phyloP scores from a whole-genome alignment of 139 green algal species.

The Closterium sp. region DNA sequence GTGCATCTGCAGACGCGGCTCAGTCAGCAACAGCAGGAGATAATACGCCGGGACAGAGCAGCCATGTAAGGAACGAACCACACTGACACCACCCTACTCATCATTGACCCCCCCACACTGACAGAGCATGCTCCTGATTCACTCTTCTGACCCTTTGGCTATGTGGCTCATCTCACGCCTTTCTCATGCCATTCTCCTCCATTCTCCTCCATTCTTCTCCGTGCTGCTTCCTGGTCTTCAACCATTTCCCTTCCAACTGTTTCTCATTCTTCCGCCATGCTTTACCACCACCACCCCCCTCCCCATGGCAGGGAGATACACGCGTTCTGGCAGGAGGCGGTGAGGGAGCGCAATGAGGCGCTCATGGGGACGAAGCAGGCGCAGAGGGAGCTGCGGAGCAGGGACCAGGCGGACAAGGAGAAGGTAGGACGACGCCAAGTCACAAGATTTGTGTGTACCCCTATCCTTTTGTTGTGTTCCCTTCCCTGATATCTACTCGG shows the following conservation, averaged over 20 bases:
- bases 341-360: neutral
- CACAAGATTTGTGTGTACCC: too few species aligned
- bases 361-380: neutral
- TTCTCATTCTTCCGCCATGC: neutral
- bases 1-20: too few species aligned
- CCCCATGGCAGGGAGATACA: neutral
- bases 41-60: constrained; percentile 3
- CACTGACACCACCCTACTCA: constrained; percentile 9
- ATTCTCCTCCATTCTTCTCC: too few species aligned
- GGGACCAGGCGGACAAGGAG: neutral
- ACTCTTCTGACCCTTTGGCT: neutral
- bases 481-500: neutral
- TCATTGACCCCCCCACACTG: too few species aligned
- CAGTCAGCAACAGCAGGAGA: neutral
- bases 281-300: too few species aligned
- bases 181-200: constrained; percentile 55
- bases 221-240: too few species aligned
- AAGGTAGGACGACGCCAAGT: neutral
- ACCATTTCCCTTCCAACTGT: neutral
- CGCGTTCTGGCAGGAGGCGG: neutral
- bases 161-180: constrained; percentile 55
- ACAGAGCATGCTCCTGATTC: too few species aligned
- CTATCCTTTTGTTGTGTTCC: too few species aligned
- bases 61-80: constrained; percentile 27
- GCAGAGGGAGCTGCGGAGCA: neutral